A percentile compares a stretch with the other conserved stretches of the same genome.
These are phyloP conservation scores for Arthrobotrys megalospora DNA, from an alignment of 2,329 filamentous ascomycete species.

Conservation along the genomic window DNA sequence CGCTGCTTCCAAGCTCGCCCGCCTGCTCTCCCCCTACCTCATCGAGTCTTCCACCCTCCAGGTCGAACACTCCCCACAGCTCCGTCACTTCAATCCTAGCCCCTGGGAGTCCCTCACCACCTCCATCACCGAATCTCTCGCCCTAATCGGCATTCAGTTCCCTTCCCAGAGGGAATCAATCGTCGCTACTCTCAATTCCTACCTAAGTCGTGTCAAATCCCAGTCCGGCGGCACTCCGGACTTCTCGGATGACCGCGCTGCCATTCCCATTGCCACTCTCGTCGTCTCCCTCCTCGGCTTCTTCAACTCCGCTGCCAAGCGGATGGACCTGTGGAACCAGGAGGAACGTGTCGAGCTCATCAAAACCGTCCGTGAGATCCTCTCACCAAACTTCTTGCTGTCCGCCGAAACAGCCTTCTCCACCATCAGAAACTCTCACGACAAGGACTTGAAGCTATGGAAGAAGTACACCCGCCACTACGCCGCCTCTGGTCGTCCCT, in stretches of 20 bases:
- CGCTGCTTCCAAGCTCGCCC: conserved; percentile 83
- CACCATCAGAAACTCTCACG: conserved; percentile 83
- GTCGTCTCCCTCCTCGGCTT: conserved; percentile 91
- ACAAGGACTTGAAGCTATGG: conserved; percentile 80
- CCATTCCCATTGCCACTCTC: conserved; percentile 80
- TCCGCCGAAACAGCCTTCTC: conserved; percentile 91
- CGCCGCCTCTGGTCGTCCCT: conserved; percentile 80
- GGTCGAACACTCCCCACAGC: conserved; percentile 84
- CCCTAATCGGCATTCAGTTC: conserved; percentile 84
- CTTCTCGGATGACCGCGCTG: conserved; percentile 71
- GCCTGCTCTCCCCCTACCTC: conserved; percentile 85
- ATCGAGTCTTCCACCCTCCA: conserved; percentile 85
- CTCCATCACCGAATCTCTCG: conserved; percentile 82
- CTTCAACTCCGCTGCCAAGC: conserved; percentile 82
- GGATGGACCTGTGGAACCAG: conserved; percentile 84
- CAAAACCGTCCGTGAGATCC: conserved; percentile 78
- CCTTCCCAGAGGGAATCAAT: conserved; percentile 77
- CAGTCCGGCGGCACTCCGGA: conserved; percentile 63
- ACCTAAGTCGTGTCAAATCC: conserved; percentile 73
- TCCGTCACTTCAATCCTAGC: conserved; percentile 85
- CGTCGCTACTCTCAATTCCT: conserved; percentile 78
- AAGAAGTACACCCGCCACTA: conserved; percentile 88
- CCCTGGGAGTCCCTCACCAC: conserved; percentile 88
- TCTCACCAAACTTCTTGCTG: conserved; percentile 88
- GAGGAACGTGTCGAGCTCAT: conserved; percentile 80